phyloP scores from a whole-genome alignment of 768 basidiomycete genomes.

The Rhodotorula babjevae region DNA sequence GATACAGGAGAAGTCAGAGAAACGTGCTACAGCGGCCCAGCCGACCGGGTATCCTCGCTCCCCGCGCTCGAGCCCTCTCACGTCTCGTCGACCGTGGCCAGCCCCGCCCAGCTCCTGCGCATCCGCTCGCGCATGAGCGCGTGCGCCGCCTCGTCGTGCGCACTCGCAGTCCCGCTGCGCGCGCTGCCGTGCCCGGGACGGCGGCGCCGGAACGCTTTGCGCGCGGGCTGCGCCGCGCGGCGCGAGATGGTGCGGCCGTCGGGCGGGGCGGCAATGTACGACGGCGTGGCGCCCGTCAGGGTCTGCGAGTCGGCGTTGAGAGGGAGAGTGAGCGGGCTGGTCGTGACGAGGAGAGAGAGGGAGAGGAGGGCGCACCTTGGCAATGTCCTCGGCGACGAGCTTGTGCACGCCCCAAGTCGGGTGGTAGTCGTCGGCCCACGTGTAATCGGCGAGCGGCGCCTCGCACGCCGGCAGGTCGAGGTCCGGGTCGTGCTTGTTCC shows the following conservation, averaged over 20 bases:
- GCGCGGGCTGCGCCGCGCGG: not conserved
- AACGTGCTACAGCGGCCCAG: too few species aligned
- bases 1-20: too few species aligned
- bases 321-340: not conserved
- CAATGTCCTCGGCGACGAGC: not conserved
- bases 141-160: not conserved
- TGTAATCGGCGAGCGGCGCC: not conserved
- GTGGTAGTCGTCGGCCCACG: slow-evolving; percentile 8
- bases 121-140: not conserved
- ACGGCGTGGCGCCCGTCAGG: not conserved
- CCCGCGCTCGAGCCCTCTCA: too few species aligned
- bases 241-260: not conserved
- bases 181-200: not conserved
- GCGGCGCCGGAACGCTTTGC: too few species aligned
- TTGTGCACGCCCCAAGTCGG: not conserved
- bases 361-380: not conserved
- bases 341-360: not conserved
- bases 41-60: too few species aligned
- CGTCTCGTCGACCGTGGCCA: not conserved
- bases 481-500: not conserved
- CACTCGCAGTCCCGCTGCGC: too few species aligned
- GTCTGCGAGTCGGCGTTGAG: not conserved
- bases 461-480: not conserved
- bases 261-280: not conserved
- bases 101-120: not conserved